phyloP scores from a whole-genome alignment of 2,329 filamentous ascomycete genomes.

The Raffaelea albimanens region DNA sequence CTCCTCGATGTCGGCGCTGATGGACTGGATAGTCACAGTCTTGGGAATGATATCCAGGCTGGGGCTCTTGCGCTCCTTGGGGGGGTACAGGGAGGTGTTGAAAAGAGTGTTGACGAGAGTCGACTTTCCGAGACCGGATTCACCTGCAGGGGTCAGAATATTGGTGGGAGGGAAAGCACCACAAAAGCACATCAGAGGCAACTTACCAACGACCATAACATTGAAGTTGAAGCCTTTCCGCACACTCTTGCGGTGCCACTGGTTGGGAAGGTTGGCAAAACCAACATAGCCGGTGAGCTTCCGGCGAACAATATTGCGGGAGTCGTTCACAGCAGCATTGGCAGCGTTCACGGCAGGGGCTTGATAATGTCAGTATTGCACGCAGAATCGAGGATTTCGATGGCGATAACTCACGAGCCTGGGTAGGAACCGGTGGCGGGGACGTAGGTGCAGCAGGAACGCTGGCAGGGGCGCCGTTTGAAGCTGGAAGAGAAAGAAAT shows the following conservation, averaged over 20 bases:
- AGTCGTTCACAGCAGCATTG: conserved; percentile 48
- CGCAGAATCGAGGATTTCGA: too few species aligned
- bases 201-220: conserved; percentile 98
- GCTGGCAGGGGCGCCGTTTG: conserved; percentile 26
- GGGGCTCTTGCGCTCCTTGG: conserved; percentile 95
- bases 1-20: conserved; percentile 95
- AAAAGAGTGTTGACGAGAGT: conserved; percentile 98
- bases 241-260: conserved; percentile 99
- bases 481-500: conserved; percentile 22
- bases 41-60: conserved; percentile 98
- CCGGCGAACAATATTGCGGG: conserved; percentile 92
- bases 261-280: conserved; percentile 97
- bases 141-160: conserved; percentile 58
- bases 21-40: conserved; percentile 90
- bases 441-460: conserved; percentile 22
- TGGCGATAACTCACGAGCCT: too few species aligned
- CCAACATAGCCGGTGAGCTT: conserved; percentile 98
- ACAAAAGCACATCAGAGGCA: too few species aligned
- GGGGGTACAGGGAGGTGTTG: conserved; percentile 98
- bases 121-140: conserved; percentile 98
- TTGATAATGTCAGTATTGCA: too few species aligned
- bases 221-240: conserved; percentile 99
- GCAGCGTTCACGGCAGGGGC: too few species aligned
- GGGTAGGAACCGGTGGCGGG: background rate
- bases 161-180: too few species aligned